Base-by-base conservation (phyloP, 257 asterid species). In the Galeopsis tetrahit region DNA sequence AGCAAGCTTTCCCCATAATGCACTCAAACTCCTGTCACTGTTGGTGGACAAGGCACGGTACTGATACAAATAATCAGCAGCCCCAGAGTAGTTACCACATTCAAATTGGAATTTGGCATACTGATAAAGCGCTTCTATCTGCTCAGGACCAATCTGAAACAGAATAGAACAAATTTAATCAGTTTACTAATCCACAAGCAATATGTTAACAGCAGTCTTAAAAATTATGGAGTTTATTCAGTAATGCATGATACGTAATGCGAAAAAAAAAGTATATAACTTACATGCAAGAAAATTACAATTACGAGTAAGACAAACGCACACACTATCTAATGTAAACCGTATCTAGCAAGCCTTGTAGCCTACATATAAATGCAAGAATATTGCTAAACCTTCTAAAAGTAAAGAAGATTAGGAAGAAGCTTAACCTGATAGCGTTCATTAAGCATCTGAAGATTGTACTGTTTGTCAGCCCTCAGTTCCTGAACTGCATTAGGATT, bases 31-130 rank as follows among this genome's bases (percentile, higher is more conserved):
- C 88, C 91, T 87, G 55, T 92, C 99, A 63, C 82, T 80, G 77
- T 87, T 92, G 38, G 91, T 85, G 83, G 91, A 88, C 80, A 95
- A 81, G 44, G 78, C 90, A 68, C 94, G 78, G 78, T 95, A 95
- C 83, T 87, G 99, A 80, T 88, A 90, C 77, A 95, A 79, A 85
- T 90, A 95, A 83, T 95, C 98, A 0, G 99, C 98, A 78, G 99
- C 99, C 21, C 95, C 97, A 5, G 98, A 91, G 79, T 93, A 93
- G 83, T 93, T 93, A 10, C 98, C 98, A 86, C 98, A 93, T 85
- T 93, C 98, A 85, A 93, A 93, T 81, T 93, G 98, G 73, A 93
- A 93, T 69, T 93, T 93, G 32, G 96, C 97, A 78, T 86, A 93
- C 71, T 91, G 96, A 79, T 91, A 93, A 72, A 93, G 66, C 72